phyloP scores from a whole-genome alignment of 163 green algal genomes.

The Scenedesmus sp. region DNA sequence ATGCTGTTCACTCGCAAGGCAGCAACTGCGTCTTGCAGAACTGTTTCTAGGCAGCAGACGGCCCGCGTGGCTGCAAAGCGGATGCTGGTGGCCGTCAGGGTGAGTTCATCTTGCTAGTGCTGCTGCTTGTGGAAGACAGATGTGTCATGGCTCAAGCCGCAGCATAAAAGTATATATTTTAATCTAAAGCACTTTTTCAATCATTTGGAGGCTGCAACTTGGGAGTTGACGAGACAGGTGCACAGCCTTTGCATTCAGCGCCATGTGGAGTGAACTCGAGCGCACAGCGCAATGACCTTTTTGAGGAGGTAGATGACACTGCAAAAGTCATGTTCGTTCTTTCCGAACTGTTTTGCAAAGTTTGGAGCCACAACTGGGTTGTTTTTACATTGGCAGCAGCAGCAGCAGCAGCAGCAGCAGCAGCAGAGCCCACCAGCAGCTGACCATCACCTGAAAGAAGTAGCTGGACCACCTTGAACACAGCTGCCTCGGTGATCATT shows the following conservation, averaged over 20 bases:
- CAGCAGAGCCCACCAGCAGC: background rate
- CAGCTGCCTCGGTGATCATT: background rate
- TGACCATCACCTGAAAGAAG: background rate
- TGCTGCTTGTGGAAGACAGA: background rate
- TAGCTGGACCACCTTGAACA: background rate
- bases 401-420: background rate
- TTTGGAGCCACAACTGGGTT: background rate
- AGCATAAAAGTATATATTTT: background rate
- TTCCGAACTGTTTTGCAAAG: background rate
- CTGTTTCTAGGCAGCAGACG: background rate
- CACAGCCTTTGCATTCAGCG: background rate
- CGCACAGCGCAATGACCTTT: background rate
- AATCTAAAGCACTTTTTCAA: background rate
- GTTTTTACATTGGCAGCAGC: background rate
- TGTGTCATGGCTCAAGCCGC: background rate
- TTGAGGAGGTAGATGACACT: background rate
- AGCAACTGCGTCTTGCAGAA: background rate
- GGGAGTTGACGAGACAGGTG: background rate
- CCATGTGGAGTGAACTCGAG: background rate
- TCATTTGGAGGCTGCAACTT: background rate
- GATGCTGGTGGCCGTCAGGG: slow-evolving; percentile 15
- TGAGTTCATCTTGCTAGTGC: background rate
- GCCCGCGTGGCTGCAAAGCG: background rate
- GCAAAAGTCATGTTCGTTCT: background rate
- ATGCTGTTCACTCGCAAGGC: slow-evolving; percentile 1